Conservation (phyloP, 306 rosid species). For the Citrullus mucosospermus region DNA sequence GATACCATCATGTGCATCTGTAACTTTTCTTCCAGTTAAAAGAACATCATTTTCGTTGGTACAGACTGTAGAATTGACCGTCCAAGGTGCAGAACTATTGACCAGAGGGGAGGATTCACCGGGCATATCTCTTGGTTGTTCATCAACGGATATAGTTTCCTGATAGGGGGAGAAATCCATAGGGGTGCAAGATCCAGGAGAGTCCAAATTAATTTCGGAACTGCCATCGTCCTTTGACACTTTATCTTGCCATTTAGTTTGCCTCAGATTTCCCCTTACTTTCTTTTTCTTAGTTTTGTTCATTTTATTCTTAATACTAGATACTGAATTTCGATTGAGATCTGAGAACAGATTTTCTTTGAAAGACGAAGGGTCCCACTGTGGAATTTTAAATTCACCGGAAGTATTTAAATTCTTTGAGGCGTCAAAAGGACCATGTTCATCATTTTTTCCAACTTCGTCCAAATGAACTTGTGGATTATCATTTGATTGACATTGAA, state of each 20-base stretch:
- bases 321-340: conserved; percentile 20
- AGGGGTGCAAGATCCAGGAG: conserved; percentile 55
- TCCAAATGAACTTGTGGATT: conserved; percentile 19
- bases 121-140: conserved; percentile 21
- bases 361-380: conserved; percentile 54
- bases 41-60: conserved; percentile 22
- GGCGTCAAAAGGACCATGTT: conserved; percentile 18
- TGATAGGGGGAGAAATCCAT: conserved; percentile 89
- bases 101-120: conserved; percentile 15
- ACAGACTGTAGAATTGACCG: conserved; percentile 21
- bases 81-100: conserved; percentile 6
- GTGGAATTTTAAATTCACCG: conserved; percentile 34
- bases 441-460: conserved; percentile 14
- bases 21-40: conserved; percentile 16
- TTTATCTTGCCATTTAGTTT: conserved; percentile 23
- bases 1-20: conserved; percentile 11
- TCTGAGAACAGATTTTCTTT: conserved; percentile 52
- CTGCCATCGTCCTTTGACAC: conserved; percentile 31
- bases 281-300: conserved; percentile 44
- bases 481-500: conserved; percentile 14
- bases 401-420: conserved; percentile 25
- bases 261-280: conserved; percentile 36
- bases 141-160: conserved; percentile 33
- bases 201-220: conserved; percentile 31
- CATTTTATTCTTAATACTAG: conserved; percentile 29